phyloP scores from a whole-genome alignment of 2,329 filamentous ascomycete species.

The Microcyclosporella mali region DNA sequence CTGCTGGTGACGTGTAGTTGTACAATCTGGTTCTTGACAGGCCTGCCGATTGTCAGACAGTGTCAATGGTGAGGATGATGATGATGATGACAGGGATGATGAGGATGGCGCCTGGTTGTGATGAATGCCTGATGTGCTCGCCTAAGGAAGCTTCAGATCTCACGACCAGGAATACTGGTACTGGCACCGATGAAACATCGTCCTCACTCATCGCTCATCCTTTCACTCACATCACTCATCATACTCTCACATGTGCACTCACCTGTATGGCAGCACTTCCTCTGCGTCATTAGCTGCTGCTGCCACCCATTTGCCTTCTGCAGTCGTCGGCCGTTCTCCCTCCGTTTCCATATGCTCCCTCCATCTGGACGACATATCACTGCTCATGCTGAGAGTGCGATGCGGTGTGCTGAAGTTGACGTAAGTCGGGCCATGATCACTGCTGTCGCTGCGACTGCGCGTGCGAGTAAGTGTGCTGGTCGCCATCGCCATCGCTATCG shows the following conservation, averaged over 20 bases:
- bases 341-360: slow-evolving; percentile 2
- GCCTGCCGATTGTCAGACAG: slow-evolving; percentile 9
- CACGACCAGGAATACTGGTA: too few relatives aligned
- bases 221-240: not conserved
- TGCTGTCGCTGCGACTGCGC: not conserved
- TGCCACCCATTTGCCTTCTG: not conserved
- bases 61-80: too few relatives aligned
- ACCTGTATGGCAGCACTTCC: slow-evolving; percentile 18
- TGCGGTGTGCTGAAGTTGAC: slow-evolving; percentile 19
- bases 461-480: too few relatives aligned
- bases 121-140: too few relatives aligned
- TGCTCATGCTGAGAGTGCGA: slow-evolving; percentile 11
- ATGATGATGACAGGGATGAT: too few relatives aligned
- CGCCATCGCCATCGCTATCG: too few relatives aligned
- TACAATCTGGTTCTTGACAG: slow-evolving; percentile 18
- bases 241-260: slow-evolving; percentile 4
- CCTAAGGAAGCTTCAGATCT: too few relatives aligned
- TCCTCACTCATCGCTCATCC: not conserved
- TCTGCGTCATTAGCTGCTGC: slow-evolving; percentile 5
- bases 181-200: too few relatives aligned
- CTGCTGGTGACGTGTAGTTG: slow-evolving; percentile 24
- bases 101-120: too few relatives aligned
- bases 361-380: slow-evolving; percentile 1
- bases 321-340: too few relatives aligned
- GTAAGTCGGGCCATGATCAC: slow-evolving; percentile 2